Evolutionary conservation across 179 eudicot species (phyloP).

Genomic region (Patellifolia procumbens): DNA sequence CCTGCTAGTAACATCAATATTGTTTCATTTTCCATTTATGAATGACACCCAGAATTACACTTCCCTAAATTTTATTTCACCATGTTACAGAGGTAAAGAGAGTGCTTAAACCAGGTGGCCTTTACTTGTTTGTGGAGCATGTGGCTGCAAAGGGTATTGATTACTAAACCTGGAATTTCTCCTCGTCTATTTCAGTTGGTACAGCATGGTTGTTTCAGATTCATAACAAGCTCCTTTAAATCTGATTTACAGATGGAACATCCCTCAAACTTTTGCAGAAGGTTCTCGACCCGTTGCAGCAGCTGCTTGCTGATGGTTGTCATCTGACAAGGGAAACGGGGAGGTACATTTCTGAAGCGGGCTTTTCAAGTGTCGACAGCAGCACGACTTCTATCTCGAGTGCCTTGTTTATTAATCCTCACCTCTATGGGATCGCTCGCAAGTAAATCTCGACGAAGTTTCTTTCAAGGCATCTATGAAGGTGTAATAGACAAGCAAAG

Average conservation of each 20-base stretch:
- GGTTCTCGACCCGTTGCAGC: conserved; percentile 76
- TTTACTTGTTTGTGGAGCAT: conserved; percentile 87
- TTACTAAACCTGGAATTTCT: conserved; percentile 34
- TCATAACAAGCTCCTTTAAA: not conserved
- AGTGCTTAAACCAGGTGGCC: conserved; percentile 92
- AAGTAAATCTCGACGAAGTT: conserved; percentile 36
- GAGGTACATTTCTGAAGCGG: conserved; percentile 61
- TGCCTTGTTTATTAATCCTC: conserved; percentile 64
- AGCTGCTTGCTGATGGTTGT: conserved; percentile 73
- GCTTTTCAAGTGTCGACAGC: conserved; percentile 59
- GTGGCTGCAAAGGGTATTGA: conserved; percentile 84
- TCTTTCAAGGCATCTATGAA: not conserved
- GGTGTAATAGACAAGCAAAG: conserved; percentile 7
- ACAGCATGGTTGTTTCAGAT: conserved; percentile 3
- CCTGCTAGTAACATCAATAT: not conserved
- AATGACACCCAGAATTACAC: not conserved
- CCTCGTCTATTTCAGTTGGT: not conserved
- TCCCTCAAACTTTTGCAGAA: conserved; percentile 55
- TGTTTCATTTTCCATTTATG: not conserved
- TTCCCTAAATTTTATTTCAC: too few species aligned
- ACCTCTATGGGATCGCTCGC: conserved; percentile 71
- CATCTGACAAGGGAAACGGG: conserved; percentile 80
- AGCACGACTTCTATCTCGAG: conserved; percentile 43
- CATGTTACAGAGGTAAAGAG: conserved; percentile 67
- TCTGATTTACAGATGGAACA: conserved; percentile 63